Evolutionary conservation across 352 stramenopile species (phyloP), one percentile per base, ranked within the genome.

Genomic region (Thraustochytrium sp.): DNA sequence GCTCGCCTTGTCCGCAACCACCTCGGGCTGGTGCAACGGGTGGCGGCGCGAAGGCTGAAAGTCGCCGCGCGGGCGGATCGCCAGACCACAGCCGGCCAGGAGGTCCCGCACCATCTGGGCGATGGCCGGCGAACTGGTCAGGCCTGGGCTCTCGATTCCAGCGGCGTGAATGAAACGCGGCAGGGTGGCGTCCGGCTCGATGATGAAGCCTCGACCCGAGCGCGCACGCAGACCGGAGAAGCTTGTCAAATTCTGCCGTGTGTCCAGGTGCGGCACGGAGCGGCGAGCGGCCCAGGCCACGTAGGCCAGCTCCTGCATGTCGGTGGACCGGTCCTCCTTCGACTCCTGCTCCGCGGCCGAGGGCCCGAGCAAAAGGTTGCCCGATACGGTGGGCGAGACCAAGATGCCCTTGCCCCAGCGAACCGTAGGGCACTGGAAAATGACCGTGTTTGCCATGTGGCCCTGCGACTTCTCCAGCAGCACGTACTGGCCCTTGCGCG

Each of bases 191-290:
- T 80, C 68, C n/a, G 4, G 44, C 53, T 61, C 68, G 68, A 80
- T 80, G 23, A 80, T 80, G 46, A 80, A 80, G 38, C 76, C 68
- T 8, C 31, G 37, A 13, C 48, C n/a, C 21, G 68, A 51, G 31
- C 68, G 48, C 34, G 68, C 68, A 16, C 68, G 68, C 11, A 80
- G 68, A 18, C 68, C 68, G 9, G 68, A 61, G 23, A 80, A 80
- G 37, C 44, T 55, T 8, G 68, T 80, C 8, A 80, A 42, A 31
- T 55, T 34, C 34, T 80, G 13, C 23, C 68, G 48, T 34, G 68
- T 80, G 53, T 80, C 68, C 9, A 80, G 68, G 42, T 80, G 68
- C 29, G 68, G 68, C 13, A 80, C 68, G 49, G 68, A 80, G 26
- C 68, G 68, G 16, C 68, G 48, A 3, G 68, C 68, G 9, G 68